Conservation (phyloP, 495 filamentous ascomycete species). For the Daldinia caldariorum region DNA sequence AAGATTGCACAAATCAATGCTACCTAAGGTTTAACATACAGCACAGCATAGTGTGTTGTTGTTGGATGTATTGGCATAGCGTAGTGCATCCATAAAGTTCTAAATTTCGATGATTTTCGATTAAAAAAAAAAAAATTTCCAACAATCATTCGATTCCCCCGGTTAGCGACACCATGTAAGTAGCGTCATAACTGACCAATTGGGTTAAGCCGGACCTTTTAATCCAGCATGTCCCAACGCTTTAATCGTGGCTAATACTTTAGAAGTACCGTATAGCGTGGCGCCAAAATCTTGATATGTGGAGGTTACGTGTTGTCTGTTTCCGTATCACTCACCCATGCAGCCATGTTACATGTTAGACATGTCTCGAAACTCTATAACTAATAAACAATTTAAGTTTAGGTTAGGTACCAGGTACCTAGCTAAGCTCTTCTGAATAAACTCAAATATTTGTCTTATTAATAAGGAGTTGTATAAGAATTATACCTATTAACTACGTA, state of each 20-base stretch:
- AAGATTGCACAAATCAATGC: slow-evolving; percentile 33
- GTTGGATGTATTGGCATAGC: too few relatives aligned
- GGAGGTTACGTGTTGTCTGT: background rate
- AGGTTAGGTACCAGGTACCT: too few relatives aligned
- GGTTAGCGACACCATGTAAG: slow-evolving; percentile 17
- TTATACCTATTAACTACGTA: too few relatives aligned
- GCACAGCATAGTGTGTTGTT: too few relatives aligned
- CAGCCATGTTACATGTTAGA: too few relatives aligned
- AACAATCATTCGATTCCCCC: slow-evolving; percentile 32
- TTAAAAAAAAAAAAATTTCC: slow-evolving; percentile 40
- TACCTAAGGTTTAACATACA: too few relatives aligned
- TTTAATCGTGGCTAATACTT: slow-evolving; percentile 1
- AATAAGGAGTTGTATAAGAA: too few relatives aligned
- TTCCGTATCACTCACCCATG: too few relatives aligned
- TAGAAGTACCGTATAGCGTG: background rate
- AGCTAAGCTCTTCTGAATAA: too few relatives aligned
- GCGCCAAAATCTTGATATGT: background rate
- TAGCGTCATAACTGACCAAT: slow-evolving; percentile 40
- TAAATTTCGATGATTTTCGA: slow-evolving; percentile 24
- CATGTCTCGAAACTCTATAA: background rate
- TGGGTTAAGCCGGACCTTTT: slow-evolving; percentile 9
- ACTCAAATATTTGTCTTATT: too few relatives aligned
- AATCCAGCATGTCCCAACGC: slow-evolving; percentile 5
- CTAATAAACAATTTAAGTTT: too few relatives aligned
- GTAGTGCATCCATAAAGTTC: slow-evolving; percentile 19